Evolutionary conservation across 148 eudicot species (phyloP).

Genomic region (Cornus suecica): DNA sequence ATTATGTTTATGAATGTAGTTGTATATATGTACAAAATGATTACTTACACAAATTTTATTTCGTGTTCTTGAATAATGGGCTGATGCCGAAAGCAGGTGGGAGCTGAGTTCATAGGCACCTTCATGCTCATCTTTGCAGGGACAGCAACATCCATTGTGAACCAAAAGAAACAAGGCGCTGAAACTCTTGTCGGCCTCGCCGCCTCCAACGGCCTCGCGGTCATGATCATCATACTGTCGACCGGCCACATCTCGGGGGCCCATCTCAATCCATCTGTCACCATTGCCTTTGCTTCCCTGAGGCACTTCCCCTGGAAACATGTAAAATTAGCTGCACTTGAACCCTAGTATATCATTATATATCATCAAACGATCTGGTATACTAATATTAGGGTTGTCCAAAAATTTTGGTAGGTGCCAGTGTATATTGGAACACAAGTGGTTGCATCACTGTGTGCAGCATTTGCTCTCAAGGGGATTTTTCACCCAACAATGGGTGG

Average conservation of each 20-base stretch:
- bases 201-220: conserved; percentile 80
- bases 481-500: conserved; percentile 83
- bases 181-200: conserved; percentile 87
- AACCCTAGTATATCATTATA: neutral
- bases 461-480: conserved; percentile 61
- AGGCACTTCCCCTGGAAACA: conserved; percentile 95
- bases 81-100: conserved; percentile 51
- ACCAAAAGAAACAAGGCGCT: conserved; percentile 75
- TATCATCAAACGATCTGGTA: neutral
- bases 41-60: conserved; percentile 10
- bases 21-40: neutral
- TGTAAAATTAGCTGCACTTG: conserved; percentile 31
- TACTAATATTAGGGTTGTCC: neutral
- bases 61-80: conserved; percentile 8
- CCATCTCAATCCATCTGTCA: conserved; percentile 85
- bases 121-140: conserved; percentile 77
- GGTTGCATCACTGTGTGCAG: conserved; percentile 75
- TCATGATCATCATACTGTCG: conserved; percentile 81
- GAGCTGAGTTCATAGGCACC: conserved; percentile 94
- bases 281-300: conserved; percentile 90
- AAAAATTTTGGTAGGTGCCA: conserved; percentile 56
- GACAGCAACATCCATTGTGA: conserved; percentile 78
- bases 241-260: conserved; percentile 97
- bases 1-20: too few relatives aligned
- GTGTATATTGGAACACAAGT: conserved; percentile 81